Conservation (phyloP, 306 rosid genomes). For the Lathyrus oleraceus region DNA sequence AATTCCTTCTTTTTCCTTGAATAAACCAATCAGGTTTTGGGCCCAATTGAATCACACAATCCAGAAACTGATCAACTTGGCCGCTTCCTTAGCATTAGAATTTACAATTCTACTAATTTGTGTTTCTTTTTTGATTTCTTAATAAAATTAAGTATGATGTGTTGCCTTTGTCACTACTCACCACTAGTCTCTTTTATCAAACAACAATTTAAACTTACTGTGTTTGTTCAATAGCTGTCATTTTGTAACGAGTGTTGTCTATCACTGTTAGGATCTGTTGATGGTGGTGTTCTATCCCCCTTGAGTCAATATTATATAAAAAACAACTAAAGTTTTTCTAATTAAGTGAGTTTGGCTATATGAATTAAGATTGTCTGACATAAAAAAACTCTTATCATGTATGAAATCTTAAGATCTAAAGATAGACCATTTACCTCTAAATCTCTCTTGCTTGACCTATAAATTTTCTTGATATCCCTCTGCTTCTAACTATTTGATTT, state of each 20-base stretch:
- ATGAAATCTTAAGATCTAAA: background rate
- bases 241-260: background rate
- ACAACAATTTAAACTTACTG: background rate
- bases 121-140: background rate
- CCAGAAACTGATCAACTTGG: conserved; percentile 1
- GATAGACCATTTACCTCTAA: background rate
- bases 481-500: background rate
- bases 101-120: background rate
- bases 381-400: background rate
- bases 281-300: background rate
- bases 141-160: too few relatives aligned
- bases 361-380: background rate
- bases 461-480: background rate
- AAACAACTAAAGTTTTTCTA: background rate
- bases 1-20: background rate
- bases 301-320: background rate
- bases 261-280: conserved; percentile 1
- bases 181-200: background rate
- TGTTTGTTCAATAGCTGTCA: conserved; percentile 15
- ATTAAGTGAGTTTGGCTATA: background rate
- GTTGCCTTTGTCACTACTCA: background rate
- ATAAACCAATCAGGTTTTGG: conserved; percentile 5
- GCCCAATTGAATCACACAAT: background rate
- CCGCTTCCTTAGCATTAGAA: background rate
- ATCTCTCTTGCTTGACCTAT: background rate